These are phyloP conservation scores for Xylaria sp. DNA, from an alignment of 2,329 filamentous ascomycete genomes.

Conservation along the genomic window DNA sequence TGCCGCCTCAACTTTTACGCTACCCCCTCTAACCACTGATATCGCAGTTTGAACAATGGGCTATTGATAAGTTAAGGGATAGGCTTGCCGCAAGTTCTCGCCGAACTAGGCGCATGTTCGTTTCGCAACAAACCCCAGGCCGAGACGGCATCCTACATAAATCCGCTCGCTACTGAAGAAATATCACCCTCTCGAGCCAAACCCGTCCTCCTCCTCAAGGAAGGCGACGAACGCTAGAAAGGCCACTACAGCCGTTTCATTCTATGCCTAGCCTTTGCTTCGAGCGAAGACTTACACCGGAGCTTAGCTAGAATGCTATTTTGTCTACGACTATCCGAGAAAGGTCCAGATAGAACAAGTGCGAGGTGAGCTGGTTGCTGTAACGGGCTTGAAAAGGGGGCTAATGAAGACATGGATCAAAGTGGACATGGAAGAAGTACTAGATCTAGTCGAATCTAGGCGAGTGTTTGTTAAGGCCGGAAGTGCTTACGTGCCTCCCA, in stretches of 20 bases:
- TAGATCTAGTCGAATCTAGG: constrained; percentile 84
- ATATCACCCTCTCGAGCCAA: constrained; percentile 49
- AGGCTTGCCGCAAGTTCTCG: constrained; percentile 66
- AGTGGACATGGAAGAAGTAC: constrained; percentile 93
- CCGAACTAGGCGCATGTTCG: constrained; percentile 91
- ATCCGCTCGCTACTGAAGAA: constrained; percentile 87
- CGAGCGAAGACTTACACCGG: constrained; percentile 87
- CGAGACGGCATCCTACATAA: constrained; percentile 88
- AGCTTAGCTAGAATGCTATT: constrained; percentile 89
- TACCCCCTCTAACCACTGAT: constrained; percentile 84
- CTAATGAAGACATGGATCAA: constrained; percentile 91
- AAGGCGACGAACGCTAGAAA: constrained; percentile 77
- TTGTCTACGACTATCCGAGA: constrained; percentile 79
- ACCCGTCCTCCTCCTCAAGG: constrained; percentile 53
- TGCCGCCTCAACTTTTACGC: constrained; percentile 93
- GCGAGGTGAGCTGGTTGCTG: constrained; percentile 70
- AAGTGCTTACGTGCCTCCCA: constrained; percentile 81
- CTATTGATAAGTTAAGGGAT: constrained; percentile 89
- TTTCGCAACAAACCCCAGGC: constrained; percentile 89
- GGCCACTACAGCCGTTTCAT: constrained; percentile 99
- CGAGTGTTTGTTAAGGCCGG: constrained; percentile 80
- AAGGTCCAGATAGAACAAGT: constrained; percentile 72
- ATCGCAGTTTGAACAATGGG: constrained; percentile 99
- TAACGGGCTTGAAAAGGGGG: constrained; percentile 51
- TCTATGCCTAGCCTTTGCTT: constrained; percentile 88